Evolutionary conservation across 2,329 filamentous ascomycete species (phyloP).

Genomic region (Clonostachys sp.): DNA sequence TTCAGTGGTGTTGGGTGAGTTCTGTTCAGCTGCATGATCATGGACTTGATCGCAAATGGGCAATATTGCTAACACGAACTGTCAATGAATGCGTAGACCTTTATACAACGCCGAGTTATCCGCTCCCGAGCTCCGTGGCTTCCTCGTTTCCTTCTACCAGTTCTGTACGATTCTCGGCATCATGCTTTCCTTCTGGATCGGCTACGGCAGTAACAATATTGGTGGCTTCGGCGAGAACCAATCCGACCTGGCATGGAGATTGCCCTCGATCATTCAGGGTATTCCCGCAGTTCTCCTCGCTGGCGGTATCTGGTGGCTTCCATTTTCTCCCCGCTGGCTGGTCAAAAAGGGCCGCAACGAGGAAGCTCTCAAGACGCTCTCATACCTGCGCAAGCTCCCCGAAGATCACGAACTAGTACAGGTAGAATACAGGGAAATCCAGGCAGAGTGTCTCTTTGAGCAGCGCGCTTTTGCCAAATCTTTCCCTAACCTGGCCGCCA

Average conservation of each 20-base stretch:
- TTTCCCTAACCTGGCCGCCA: conserved; percentile 21
- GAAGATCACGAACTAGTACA: conserved; percentile 8
- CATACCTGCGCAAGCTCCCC: conserved; percentile 25
- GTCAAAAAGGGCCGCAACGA: conserved; percentile 38
- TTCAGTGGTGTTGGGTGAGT: conserved; percentile 31
- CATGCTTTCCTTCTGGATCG: conserved; percentile 56
- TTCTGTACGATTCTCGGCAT: conserved; percentile 36
- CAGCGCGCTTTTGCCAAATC: background rate
- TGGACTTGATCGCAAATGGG: background rate
- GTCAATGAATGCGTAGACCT: conserved; percentile 10
- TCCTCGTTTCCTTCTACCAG: conserved; percentile 23
- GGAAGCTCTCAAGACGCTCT: conserved; percentile 47
- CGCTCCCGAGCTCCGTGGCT: conserved; percentile 40
- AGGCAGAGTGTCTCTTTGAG: conserved; percentile 8
- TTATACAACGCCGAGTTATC: conserved; percentile 41
- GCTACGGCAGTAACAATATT: conserved; percentile 49
- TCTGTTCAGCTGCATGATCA: background rate
- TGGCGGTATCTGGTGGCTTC: conserved; percentile 51
- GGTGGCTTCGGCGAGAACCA: conserved; percentile 30
- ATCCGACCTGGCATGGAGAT: conserved; percentile 43
- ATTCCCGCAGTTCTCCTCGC: conserved; percentile 23
- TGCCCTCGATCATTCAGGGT: conserved; percentile 32
- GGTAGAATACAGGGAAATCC: conserved; percentile 10
- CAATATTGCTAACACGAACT: background rate
- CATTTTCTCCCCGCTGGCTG: conserved; percentile 48